phyloP scores from a whole-genome alignment of 768 basidiomycete species.

The Podaxis carcinomalis region DNA sequence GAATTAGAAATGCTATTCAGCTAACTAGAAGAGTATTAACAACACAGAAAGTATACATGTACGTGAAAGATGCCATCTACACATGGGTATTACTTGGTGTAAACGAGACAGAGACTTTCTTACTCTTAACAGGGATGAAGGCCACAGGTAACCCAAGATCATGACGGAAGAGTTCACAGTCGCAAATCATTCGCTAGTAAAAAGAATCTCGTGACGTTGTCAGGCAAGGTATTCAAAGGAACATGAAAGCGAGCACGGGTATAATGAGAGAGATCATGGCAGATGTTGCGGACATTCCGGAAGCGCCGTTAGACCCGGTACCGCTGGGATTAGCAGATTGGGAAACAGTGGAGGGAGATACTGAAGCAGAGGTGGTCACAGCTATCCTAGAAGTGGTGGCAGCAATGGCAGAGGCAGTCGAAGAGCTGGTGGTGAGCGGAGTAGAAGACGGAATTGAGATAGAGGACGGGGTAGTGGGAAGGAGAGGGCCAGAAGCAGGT shows the following conservation, averaged over 20 bases:
- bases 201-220: not conserved
- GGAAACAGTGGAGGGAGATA: not conserved
- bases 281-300: constrained; percentile 2
- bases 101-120: not conserved
- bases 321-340: constrained; percentile 1
- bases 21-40: not conserved
- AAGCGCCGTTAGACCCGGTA: constrained; percentile 5
- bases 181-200: not conserved
- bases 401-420: not conserved
- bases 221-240: constrained; percentile 1
- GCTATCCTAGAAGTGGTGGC: constrained; percentile 1
- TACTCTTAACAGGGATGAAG: not conserved
- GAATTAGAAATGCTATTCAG: not conserved
- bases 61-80: not conserved
- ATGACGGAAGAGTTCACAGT: not conserved
- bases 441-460: not conserved
- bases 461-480: not conserved
- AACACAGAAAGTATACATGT: not conserved
- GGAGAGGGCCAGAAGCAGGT: not conserved
- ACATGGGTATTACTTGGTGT: not conserved
- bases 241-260: not conserved
- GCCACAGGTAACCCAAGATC: not conserved
- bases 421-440: not conserved
- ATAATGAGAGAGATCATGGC: constrained; percentile 2
- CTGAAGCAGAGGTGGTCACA: not conserved